Evolutionary conservation across 192 early-diverging fungal genomes (phyloP), one percentile per base, ranked within the genome.

Genomic region (Dimargaris xerosporica): DNA sequence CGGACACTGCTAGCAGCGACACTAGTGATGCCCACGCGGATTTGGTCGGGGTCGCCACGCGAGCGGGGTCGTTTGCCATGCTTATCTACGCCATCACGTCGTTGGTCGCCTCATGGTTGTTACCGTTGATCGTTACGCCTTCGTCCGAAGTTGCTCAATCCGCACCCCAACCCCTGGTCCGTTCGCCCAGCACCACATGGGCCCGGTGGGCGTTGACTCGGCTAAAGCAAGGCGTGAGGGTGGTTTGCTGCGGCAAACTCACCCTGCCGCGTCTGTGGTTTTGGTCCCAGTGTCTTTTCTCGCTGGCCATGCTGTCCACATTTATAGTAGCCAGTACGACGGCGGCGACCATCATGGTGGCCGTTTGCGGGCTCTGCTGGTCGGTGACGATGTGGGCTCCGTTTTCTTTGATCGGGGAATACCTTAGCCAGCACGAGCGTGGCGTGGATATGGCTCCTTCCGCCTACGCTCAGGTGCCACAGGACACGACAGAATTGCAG

Each of bases 371-470:
- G 28, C 72, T 96, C 29, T 77, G 87, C 3, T 98, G 92, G 91
- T 90, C 88, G 0, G 77, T 90, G 23, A 79, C 82, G 15, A 73
- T 86, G 65, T 98, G 94, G 94, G 78, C 88, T n/a, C 94, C 94
- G 2, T 94, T 93, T 71, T 81, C 89, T 0, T 75, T 98, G 48
- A 78, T 98, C 5, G 91, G 91, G 42, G 88, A 90, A 66, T 81
- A 78, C 63, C 65, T 86, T n/a, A 70, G 70, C 25, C 67, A 72
- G 43, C 53, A 54, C 29, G n/a, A 54, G 29, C 53, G 53, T 28
- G 53, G 26, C 15, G 26, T 28, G 28, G 53, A 54, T 21, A 50
- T 23, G 19, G 9, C 47, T 2, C 47, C 47, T 17, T 17, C 19
- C 25, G 47, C 19, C 4, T 50, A 50, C 47, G 19, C 4, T 17